These are phyloP conservation scores for Lasiodiplodia sp. DNA, from an alignment of 2,329 filamentous ascomycete genomes.

Conservation along the genomic window DNA sequence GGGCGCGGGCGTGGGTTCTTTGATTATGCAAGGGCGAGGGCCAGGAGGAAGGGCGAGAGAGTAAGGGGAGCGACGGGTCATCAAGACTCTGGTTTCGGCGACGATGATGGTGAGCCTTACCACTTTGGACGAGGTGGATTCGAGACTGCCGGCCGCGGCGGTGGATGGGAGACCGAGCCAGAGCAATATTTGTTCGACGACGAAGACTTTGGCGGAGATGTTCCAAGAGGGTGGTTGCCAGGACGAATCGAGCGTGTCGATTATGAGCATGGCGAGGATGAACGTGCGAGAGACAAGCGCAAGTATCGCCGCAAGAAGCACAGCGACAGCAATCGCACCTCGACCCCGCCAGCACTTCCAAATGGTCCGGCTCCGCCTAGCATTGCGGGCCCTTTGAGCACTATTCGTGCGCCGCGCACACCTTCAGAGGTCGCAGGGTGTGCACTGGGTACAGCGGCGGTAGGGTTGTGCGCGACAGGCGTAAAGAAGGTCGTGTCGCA, in stretches of 20 bases:
- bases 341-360: neutral
- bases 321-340: neutral
- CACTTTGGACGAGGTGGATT: neutral
- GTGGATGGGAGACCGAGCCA: neutral
- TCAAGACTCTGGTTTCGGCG: neutral
- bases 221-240: neutral
- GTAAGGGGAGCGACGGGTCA: neutral
- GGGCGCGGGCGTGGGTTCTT: neutral
- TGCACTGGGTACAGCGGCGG: conserved; percentile 1
- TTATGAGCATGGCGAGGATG: neutral
- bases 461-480: conserved; percentile 1
- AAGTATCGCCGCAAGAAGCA: conserved; percentile 2
- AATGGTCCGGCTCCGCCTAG: neutral
- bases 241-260: neutral
- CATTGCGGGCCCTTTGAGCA: neutral
- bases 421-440: conserved; percentile 7
- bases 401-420: neutral
- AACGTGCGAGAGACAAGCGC: neutral
- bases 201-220: neutral
- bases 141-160: neutral
- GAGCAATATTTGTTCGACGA: neutral
- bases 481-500: conserved; percentile 12
- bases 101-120: neutral
- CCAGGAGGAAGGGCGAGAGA: conserved; percentile 11
- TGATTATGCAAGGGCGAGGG: neutral